A percentile compares a stretch with the other conserved stretches of the same genome.
These are phyloP conservation scores for Aspergillus fischeri DNA, from an alignment of 2,329 filamentous ascomycete genomes.

Conservation along the genomic window DNA sequence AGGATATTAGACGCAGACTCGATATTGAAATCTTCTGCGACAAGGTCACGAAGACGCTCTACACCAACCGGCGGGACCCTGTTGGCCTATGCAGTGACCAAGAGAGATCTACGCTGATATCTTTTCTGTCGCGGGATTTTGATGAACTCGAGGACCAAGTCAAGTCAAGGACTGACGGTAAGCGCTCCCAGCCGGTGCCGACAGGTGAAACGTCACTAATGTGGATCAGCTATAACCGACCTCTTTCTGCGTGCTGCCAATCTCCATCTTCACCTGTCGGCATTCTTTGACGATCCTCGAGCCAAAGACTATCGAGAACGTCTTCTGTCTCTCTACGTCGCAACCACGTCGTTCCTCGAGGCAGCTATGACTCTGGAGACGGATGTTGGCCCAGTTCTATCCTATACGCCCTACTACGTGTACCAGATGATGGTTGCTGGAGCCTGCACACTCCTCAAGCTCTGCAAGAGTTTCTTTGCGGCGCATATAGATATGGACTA, in stretches of 20 bases:
- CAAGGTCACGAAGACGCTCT: slow-evolving; percentile 53
- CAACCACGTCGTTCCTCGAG: slow-evolving; percentile 46
- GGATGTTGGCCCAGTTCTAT: slow-evolving; percentile 45
- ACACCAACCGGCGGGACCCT: slow-evolving; percentile 53
- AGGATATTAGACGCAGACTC: slow-evolving; percentile 48
- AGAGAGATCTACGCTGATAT: slow-evolving; percentile 43
- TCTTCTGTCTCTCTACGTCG: slow-evolving; percentile 43
- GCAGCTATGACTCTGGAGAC: slow-evolving; percentile 43
- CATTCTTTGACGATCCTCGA: slow-evolving; percentile 47
- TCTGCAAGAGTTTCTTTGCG: slow-evolving; percentile 63
- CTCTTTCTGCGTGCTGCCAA: slow-evolving; percentile 46
- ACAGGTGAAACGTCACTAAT: slow-evolving; percentile 4
- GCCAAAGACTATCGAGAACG: slow-evolving; percentile 45
- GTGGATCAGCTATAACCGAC: slow-evolving; percentile 38
- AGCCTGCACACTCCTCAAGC: slow-evolving; percentile 60
- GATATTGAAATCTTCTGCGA: slow-evolving; percentile 58
- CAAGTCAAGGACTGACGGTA: slow-evolving; percentile 39
- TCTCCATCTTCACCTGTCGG: slow-evolving; percentile 46
- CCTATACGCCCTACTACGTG: slow-evolving; percentile 58
- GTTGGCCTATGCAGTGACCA: slow-evolving; percentile 46
- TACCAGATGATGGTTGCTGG: slow-evolving; percentile 65
- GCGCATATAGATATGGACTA: slow-evolving; percentile 53
- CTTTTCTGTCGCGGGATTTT: slow-evolving; percentile 44
- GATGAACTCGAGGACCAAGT: slow-evolving; percentile 52
- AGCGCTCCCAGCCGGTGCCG: neutral